Evolutionary conservation across 2,329 filamentous ascomycete species (phyloP), one percentile per base, ranked within the genome.

Genomic region (Hypomyces rosellus): DNA sequence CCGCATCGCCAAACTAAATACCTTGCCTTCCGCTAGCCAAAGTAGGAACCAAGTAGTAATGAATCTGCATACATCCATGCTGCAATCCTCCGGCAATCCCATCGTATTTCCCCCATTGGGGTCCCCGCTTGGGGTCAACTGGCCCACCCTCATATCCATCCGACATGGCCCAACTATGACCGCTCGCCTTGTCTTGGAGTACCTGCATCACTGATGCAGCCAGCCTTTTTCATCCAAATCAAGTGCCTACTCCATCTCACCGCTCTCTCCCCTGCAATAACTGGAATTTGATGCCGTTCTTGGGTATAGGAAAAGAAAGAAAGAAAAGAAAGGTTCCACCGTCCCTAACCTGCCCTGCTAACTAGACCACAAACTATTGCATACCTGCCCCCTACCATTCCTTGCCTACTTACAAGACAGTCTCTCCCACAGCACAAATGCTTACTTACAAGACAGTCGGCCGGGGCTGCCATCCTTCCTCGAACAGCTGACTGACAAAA

Each of bases 401-500:
- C 13, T 14, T 37, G 2, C 16, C n/a, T 5, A 37, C 30, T 36
- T 12, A 12, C 15, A 45, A 18, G 7, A n/a, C 18, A 48, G 36
- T 33, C 18, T 34, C 33, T 44, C 41, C 34, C 46, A 45, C 18
- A 42, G 47, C 25, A 12, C 44, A n/a, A 34, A 45, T 33, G 38
- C 48, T 16, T 18, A 7, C 54, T 57, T 58, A 55, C 60, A 55
- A 64, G 41, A 62, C 55, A 20, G 60, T 65, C 18, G 60, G 53
- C 36, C 59, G 61, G 51, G 64, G 65, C 47, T 70, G 66, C 80
- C 80, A 83, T 48, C 76, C 74, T 50, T 73, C 68, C 56, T 81
- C 75, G 59, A 75, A 83, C 30, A 84, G 65, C 59, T 84, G 80
- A 58, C 77, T 79, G 55, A 82, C 70, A 58, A 81, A 83, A 59